Evolutionary conservation across 2,329 filamentous ascomycete genomes (phyloP), one percentile per base, ranked within the genome.

Genomic region (Cladophialophora psammophila): DNA sequence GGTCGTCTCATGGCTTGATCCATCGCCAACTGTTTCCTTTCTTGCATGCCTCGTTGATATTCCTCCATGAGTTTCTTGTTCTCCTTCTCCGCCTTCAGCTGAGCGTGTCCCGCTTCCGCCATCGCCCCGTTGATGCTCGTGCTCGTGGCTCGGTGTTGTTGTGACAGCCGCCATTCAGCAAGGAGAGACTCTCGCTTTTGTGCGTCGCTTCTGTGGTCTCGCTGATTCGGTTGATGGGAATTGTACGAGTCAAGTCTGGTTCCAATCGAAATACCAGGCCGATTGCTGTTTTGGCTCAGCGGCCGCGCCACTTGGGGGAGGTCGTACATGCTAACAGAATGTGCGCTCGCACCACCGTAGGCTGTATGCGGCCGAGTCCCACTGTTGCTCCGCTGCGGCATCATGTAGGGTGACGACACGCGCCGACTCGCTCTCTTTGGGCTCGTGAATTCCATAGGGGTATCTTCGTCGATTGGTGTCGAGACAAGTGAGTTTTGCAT

Each of bases 1-100:
- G 90, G 89, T 15, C 87, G 88, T 62, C 92, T 85, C 91, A 96
- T 95, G 71, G 87, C 85, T 76, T 90, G 87, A 71, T 93, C 90
- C 73, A 93, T 88, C 42, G 84, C 84, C 58, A 85, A 85, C 13
- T 91, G 88, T 5, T 84, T 82, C 62, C 86, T 82, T 69, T 87
- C 84, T 70, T 85, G 86, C 57, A 86, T 86, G 50, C 82, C 79
- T 63, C 84, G 83, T 72, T 88, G 85, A 73, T 85, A 81, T 75
- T 90, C 86, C 60, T 84, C 84, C 60, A 84, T 83, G 74, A 86
- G 83, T 60, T 87, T 84, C 74, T 88, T 87, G 35, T 87, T 87
- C 70, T 89, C 87, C 71, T 85, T 86, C 71, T 90, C 88, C 40
- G 83, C 81, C 74, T 91, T 81, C 75, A 92, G 80, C 48, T 76